These are phyloP conservation scores for Heritiera fomes DNA, from an alignment of 345 rosid genomes.

Conservation along the genomic window DNA sequence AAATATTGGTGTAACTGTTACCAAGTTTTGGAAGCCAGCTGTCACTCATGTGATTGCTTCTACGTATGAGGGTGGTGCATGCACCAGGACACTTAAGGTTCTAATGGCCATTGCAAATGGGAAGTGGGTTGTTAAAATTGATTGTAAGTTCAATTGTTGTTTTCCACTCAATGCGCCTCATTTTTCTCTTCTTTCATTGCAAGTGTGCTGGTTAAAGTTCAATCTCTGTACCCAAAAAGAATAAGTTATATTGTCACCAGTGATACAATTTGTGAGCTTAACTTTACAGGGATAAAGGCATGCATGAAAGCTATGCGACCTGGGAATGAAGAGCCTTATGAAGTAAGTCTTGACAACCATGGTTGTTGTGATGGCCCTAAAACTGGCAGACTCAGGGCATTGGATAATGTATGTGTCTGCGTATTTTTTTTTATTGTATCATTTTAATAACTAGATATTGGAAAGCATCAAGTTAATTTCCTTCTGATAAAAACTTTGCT, in stretches of 20 bases:
- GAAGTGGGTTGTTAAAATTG: slow-evolving; percentile 70
- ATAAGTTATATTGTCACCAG: background rate
- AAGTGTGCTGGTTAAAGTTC: background rate
- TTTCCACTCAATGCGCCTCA: background rate
- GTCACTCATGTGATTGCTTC: slow-evolving; percentile 90
- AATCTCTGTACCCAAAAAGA: background rate
- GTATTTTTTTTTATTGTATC: background rate
- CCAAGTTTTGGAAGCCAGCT: slow-evolving; percentile 71
- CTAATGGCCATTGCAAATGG: slow-evolving; percentile 84
- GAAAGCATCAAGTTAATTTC: background rate
- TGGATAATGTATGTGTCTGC: slow-evolving; percentile 47
- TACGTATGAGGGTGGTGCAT: slow-evolving; percentile 64
- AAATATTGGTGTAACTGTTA: slow-evolving; percentile 53
- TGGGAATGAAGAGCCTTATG: slow-evolving; percentile 70
- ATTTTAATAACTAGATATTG: background rate
- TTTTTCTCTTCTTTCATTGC: background rate
- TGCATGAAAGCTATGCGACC: slow-evolving; percentile 55
- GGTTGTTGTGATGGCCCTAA: slow-evolving; percentile 71
- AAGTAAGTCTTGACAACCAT: slow-evolving; percentile 67
- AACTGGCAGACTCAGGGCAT: slow-evolving; percentile 64
- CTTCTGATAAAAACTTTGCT: background rate
- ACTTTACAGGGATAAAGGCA: slow-evolving; percentile 72
- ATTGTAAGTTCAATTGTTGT: slow-evolving; percentile 53
- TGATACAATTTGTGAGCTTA: background rate
- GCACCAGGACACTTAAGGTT: slow-evolving; percentile 78